phyloP scores from a whole-genome alignment of 345 rosid genomes.

The Balakata baccata region DNA sequence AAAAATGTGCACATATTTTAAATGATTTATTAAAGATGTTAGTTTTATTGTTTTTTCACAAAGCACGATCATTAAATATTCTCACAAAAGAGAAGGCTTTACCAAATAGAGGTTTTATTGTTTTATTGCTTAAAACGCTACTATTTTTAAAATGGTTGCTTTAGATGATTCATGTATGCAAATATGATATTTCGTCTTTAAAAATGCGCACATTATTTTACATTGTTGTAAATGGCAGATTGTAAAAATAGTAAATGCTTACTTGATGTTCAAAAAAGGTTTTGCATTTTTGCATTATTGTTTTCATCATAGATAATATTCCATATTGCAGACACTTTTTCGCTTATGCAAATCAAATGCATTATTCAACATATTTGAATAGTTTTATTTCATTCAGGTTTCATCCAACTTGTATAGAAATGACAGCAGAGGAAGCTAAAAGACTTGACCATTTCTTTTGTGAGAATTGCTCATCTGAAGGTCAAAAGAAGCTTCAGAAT shows the following conservation, averaged over 20 bases:
- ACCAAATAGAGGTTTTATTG: too few relatives aligned
- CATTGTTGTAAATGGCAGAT: not conserved
- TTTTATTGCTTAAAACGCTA: too few relatives aligned
- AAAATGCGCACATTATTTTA: too few relatives aligned
- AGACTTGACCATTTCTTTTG: constrained; percentile 82
- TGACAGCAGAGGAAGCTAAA: constrained; percentile 75
- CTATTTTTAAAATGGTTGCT: not conserved
- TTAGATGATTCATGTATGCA: not conserved
- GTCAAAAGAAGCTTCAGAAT: constrained; percentile 59
- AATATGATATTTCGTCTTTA: not conserved
- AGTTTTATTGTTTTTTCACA: not conserved
- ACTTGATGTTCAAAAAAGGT: not conserved
- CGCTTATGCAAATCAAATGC: constrained; percentile 14
- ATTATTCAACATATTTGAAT: constrained; percentile 23
- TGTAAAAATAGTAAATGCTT: not conserved
- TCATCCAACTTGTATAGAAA: constrained; percentile 96
- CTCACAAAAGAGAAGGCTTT: too few relatives aligned
- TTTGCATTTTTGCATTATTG: not conserved
- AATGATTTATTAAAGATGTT: too few relatives aligned
- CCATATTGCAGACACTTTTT: constrained; percentile 10
- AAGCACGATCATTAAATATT: not conserved
- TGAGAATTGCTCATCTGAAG: constrained; percentile 68
- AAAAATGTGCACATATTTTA: too few relatives aligned
- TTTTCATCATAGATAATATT: not conserved
- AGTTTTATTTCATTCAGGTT: constrained; percentile 69